Percentiles rank a stretch among this genome's conserved stretches.
These are phyloP conservation scores for Phytopythium mirpurense DNA, from an alignment of 352 stramenopile species.

Conservation along the genomic window DNA sequence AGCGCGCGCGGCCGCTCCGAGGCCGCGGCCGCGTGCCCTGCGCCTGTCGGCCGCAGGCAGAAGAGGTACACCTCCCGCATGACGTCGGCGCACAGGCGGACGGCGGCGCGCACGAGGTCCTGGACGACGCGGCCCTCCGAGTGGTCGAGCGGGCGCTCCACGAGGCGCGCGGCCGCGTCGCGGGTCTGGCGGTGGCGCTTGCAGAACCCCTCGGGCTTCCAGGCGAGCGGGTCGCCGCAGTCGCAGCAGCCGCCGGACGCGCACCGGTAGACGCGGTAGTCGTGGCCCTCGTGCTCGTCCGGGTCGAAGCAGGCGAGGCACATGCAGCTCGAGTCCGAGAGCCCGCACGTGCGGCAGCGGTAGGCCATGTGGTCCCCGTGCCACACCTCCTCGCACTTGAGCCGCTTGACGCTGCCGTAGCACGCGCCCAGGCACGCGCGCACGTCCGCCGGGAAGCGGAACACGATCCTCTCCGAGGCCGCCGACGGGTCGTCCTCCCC, in stretches of 20 bases:
- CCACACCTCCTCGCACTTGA: slow-evolving; percentile 86
- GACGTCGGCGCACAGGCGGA: slow-evolving; percentile 57
- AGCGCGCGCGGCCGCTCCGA: slow-evolving; percentile 29
- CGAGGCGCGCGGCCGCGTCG: not conserved
- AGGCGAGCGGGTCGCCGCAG: slow-evolving; percentile 75
- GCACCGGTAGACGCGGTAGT: slow-evolving; percentile 80
- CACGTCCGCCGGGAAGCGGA: slow-evolving; percentile 33
- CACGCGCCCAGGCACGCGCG: slow-evolving; percentile 35
- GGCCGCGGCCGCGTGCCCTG: slow-evolving; percentile 23
- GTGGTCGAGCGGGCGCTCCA: slow-evolving; percentile 1
- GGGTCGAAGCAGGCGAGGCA: slow-evolving; percentile 78
- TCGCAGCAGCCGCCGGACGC: slow-evolving; percentile 79
- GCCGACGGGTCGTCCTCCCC: not conserved
- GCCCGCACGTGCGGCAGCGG: slow-evolving; percentile 68
- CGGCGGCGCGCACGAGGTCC: slow-evolving; percentile 30
- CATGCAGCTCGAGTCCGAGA: slow-evolving; percentile 88
- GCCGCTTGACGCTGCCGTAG: slow-evolving; percentile 64
- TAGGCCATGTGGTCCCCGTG: slow-evolving; percentile 86
- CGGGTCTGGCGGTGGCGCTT: slow-evolving; percentile 41
- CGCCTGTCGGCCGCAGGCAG: slow-evolving; percentile 30
- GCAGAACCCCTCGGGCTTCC: slow-evolving; percentile 74
- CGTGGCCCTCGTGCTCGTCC: slow-evolving; percentile 70
- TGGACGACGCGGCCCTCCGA: slow-evolving; percentile 19
- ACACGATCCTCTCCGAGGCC: slow-evolving; percentile 12
- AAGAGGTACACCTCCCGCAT: slow-evolving; percentile 49